Evolutionary conservation across 208 protist species (phyloP).

Genomic region (Acanthamoeba quina): DNA sequence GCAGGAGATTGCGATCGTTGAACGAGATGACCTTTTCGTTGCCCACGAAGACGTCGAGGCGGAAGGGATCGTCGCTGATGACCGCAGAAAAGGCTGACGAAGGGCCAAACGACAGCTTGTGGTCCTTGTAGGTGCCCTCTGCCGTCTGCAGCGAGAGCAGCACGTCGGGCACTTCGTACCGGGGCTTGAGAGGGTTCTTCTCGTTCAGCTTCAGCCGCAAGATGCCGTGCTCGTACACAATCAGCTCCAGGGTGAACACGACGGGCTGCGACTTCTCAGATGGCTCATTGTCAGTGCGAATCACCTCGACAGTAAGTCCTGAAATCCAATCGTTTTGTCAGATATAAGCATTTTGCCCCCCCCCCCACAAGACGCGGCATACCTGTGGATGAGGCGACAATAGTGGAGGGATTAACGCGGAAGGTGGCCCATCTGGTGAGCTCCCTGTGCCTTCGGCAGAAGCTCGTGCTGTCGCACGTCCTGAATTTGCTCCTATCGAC

Average conservation of each 20-base stretch:
- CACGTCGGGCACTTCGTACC: conserved; percentile 83
- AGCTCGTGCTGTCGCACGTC: conserved; percentile 86
- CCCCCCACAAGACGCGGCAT: neutral
- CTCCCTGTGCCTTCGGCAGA: conserved; percentile 81
- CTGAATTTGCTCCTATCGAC: conserved; percentile 89
- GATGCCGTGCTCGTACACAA: conserved; percentile 45
- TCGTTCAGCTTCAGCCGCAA: conserved; percentile 79
- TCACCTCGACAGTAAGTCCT: neutral
- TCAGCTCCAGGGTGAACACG: conserved; percentile 72
- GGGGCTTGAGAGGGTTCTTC: conserved; percentile 74
- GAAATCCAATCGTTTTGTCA: neutral
- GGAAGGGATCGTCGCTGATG: conserved; percentile 67
- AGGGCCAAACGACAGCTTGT: neutral
- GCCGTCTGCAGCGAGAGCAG: conserved; percentile 46
- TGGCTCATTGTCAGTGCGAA: conserved; percentile 12
- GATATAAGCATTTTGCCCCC: neutral
- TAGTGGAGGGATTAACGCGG: neutral
- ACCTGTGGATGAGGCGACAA: neutral
- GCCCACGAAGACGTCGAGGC: conserved; percentile 73
- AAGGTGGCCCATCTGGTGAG: neutral
- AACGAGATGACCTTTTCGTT: conserved; percentile 65
- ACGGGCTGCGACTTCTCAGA: neutral
- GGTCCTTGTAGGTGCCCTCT: neutral
- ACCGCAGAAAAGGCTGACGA: neutral
- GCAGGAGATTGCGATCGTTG: conserved; percentile 74